Base-by-base conservation (phyloP, 225 moss, liverwort and hornwort species). In the Takakia lepidozioides region DNA sequence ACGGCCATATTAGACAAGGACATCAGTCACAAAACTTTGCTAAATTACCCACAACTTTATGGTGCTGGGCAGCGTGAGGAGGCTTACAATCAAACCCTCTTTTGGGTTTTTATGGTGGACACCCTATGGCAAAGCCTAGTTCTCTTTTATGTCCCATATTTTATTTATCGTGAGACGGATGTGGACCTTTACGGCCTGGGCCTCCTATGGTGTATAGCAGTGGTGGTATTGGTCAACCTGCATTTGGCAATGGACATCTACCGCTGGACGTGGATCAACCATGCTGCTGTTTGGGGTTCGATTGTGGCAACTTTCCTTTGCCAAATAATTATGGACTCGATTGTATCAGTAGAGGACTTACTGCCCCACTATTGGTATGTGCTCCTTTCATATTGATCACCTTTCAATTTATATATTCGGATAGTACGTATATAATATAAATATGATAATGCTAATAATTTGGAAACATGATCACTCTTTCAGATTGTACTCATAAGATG, bases 241-340 rank as follows among this genome's bases (percentile, higher is more conserved):
- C 92, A 92, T 66, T 48, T 92, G 68, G 87, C 92, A 19, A 82
- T 92, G 82, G 87, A 92, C 48, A 61, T 87, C 32, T 64, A 82
- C 37, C 71, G 66, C 2, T 92, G 92, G 92, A 87, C 78, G 44
- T 78, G 81, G 74, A 51, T 92, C 38, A 64, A 57, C n/a, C 92
- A 92, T 63, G 34, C 63, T 21, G 69, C 80, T 10, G 74, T 92
- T 18, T 87, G 92, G 92, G 84, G 65, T 43, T 92, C 92, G 28
- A 82, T 38, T 51, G 32, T 85, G 20, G 72, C 56, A 57, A 72
- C 87, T 2, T 87, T 82, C 36, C 7, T 79, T 7, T 76, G 69
- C 40, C 81, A 87, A 58, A 36, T 92, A 24, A 49, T 80, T 40
- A 73, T 87, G 49, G 92, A 87, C 34, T 49, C 64, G 1, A 16